Base-by-base conservation (phyloP, 306 rosid species). In the Cucumis melo region DNA sequence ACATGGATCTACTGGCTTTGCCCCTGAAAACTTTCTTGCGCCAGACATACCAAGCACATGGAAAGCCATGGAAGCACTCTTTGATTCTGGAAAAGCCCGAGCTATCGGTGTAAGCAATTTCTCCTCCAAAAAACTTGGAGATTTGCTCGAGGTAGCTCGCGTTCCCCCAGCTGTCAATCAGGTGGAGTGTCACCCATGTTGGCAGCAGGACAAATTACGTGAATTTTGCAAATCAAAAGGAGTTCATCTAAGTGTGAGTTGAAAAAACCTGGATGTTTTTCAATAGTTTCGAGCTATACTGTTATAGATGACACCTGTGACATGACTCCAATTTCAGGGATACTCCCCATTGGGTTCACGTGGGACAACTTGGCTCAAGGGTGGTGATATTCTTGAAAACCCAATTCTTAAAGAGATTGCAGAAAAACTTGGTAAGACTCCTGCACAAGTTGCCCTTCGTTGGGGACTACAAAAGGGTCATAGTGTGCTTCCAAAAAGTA, bases 401-500 rank as follows among this genome's bases (percentile, higher is more conserved):
- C 93, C 90, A 23, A 42, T 83, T 53, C 44, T 89, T 39, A 83
- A 44, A 14, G 82, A 39, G 48, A 63, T 88, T 0, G 90, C 88
- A 0, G 82, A 84, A 55, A 88, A 80, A 74, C 77, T 91, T 36
- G 90, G 90, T 27, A 91, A 84, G 78, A 86, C 88, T 79, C 94
- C 92, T 16, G 94, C 94, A 34, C 91, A 91, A 81, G 89, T 91
- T 39, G 91, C 92, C 76, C 84, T 91, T 68, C 91, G 94, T 7
- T 89, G 97, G 94, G 97, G 97, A 64, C 87, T 88, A 74, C 92
- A 91, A 77, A 87, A 65, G 87, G 91, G 92, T 51, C 89, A 91
- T 29, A 89, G 90, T 64, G 91, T 91, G 78, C 87, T 91, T 73
- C 97, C 95, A 20, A 91, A 89, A 83, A 89, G 97, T 80, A 85